Conservation (phyloP, 805 yeast species). For the Brettanomyces anomalus region DNA sequence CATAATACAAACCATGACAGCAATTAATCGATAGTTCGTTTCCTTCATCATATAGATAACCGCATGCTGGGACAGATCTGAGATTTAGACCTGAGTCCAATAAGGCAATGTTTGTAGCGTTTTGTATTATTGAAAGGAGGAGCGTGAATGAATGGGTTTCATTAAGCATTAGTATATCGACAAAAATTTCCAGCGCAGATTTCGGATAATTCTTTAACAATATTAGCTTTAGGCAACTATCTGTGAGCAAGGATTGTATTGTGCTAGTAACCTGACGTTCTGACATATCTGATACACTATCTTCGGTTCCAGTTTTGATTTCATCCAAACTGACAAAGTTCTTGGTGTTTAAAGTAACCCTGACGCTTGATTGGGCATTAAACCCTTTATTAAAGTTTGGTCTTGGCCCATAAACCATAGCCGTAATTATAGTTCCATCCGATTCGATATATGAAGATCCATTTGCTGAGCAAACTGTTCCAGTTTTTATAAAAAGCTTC, state of each 20-base stretch:
- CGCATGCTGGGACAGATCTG: slow-evolving; percentile 65
- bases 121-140: slow-evolving; percentile 39
- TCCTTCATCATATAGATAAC: slow-evolving; percentile 19
- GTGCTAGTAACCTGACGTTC: slow-evolving; percentile 11
- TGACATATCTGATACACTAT: background rate
- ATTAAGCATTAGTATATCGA: slow-evolving; percentile 52
- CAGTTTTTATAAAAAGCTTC: slow-evolving; percentile 50
- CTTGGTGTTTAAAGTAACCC: slow-evolving; percentile 26
- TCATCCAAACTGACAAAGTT: slow-evolving; percentile 2
- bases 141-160: slow-evolving; percentile 23
- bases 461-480: slow-evolving; percentile 58
- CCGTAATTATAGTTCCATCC: slow-evolving; percentile 51
- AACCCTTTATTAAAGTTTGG: slow-evolving; percentile 39
- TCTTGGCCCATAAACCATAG: slow-evolving; percentile 80
- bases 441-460: slow-evolving; percentile 79
- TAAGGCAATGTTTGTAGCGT: slow-evolving; percentile 62
- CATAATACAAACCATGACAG: slow-evolving; percentile 21
- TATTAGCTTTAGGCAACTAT: slow-evolving; percentile 31
- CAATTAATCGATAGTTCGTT: slow-evolving; percentile 23
- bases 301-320: background rate
- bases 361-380: slow-evolving; percentile 24
- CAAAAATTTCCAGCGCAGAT: slow-evolving; percentile 72
- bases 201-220: slow-evolving; percentile 75
- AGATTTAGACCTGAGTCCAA: slow-evolving; percentile 81
- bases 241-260: slow-evolving; percentile 31